These are phyloP conservation scores for Thermothielavioides terrestris DNA, from an alignment of 495 filamentous ascomycete species.

Conservation along the genomic window DNA sequence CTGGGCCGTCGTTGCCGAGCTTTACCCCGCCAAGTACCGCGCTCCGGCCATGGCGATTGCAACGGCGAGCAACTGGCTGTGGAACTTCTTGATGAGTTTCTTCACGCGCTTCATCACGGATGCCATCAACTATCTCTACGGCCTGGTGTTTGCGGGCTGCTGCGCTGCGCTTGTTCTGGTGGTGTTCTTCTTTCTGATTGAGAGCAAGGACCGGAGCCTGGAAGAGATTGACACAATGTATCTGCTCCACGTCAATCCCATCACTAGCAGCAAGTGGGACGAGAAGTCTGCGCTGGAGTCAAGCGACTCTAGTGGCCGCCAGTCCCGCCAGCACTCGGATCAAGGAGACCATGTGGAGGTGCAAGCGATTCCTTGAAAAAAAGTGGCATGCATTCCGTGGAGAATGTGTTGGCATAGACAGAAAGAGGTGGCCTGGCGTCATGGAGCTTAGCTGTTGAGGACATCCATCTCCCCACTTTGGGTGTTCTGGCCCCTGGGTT, in stretches of 20 bases:
- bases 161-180: constrained; percentile 58
- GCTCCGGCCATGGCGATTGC: constrained; percentile 67
- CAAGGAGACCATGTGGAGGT: not conserved
- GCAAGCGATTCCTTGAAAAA: not conserved
- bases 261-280: constrained; percentile 21
- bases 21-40: constrained; percentile 71
- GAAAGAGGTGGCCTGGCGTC: not conserved
- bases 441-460: not conserved
- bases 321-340: constrained; percentile 3
- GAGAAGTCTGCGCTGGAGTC: constrained; percentile 1
- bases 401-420: not conserved
- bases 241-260: constrained; percentile 59
- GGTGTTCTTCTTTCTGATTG: constrained; percentile 67
- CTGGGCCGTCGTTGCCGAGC: constrained; percentile 72
- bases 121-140: constrained; percentile 70
- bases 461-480: not conserved
- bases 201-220: constrained; percentile 46
- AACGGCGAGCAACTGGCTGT: constrained; percentile 79
- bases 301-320: not conserved
- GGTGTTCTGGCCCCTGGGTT: not conserved
- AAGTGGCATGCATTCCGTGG: not conserved
- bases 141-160: constrained; percentile 74
- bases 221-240: constrained; percentile 80
- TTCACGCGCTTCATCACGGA: constrained; percentile 53
- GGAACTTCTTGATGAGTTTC: constrained; percentile 57